A percentile compares a stretch with the other conserved stretches of the same genome.
These are phyloP conservation scores for Beauveria bassiana DNA, from an alignment of 2,329 filamentous ascomycete species.

Conservation along the genomic window DNA sequence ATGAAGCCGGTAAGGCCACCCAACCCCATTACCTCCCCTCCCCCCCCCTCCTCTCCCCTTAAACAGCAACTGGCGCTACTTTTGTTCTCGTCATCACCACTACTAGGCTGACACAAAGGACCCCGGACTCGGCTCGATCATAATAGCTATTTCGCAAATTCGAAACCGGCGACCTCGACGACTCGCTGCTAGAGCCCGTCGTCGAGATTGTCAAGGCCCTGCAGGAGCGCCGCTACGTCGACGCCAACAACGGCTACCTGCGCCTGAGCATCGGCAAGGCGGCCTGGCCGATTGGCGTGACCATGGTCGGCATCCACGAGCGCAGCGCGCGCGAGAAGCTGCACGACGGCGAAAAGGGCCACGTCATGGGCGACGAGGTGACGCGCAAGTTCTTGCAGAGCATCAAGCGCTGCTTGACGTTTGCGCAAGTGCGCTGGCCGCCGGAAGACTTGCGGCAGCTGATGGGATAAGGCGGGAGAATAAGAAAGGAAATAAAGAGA, in stretches of 20 bases:
- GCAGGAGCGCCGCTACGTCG: slow-evolving; percentile 85
- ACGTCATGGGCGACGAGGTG: slow-evolving; percentile 94
- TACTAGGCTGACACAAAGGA: too few relatives aligned
- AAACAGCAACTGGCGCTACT: too few relatives aligned
- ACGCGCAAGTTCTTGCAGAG: slow-evolving; percentile 95
- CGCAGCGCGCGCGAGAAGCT: slow-evolving; percentile 91
- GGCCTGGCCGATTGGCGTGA: slow-evolving; percentile 98
- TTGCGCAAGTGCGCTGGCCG: slow-evolving; percentile 94
- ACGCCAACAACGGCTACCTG: slow-evolving; percentile 93
- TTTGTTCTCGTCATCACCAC: too few relatives aligned
- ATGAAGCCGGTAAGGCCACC: slow-evolving; percentile 59
- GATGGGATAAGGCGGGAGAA: slow-evolving; percentile 62
- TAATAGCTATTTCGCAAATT: slow-evolving; percentile 73
- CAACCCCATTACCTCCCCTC: neutral
- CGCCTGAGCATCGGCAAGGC: slow-evolving; percentile 90
- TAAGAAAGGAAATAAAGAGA: neutral
- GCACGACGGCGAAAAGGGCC: slow-evolving; percentile 78
- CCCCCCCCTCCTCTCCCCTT: too few relatives aligned
- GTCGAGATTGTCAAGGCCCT: slow-evolving; percentile 88
- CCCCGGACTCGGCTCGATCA: too few relatives aligned
- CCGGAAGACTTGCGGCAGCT: slow-evolving; percentile 86
- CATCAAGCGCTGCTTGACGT: slow-evolving; percentile 93
- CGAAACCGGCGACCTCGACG: slow-evolving; percentile 71
- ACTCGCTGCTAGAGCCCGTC: slow-evolving; percentile 71
- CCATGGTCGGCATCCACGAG: slow-evolving; percentile 99